Percentiles rank a stretch among this genome's conserved stretches.
Evolutionary conservation across 805 yeast species (phyloP).

Genomic region (Scheffersomyces spartinae): DNA sequence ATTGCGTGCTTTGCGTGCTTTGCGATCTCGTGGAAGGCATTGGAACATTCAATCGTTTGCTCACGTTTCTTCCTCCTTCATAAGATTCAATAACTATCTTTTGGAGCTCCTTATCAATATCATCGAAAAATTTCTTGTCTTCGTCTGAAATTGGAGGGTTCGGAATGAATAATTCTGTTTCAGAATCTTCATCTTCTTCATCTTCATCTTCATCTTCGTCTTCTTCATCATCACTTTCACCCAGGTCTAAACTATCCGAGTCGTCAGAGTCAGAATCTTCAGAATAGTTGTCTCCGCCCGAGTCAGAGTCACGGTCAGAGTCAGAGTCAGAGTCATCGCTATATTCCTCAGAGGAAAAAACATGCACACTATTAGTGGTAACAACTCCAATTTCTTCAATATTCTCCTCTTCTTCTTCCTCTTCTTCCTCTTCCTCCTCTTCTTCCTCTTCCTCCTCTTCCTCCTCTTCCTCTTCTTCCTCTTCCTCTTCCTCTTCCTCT

Average conservation of each 20-base stretch:
- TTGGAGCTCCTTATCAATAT: conserved; percentile 46
- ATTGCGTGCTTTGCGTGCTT: conserved; percentile 2
- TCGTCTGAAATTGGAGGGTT: conserved; percentile 14
- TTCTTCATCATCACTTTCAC: conserved; percentile 8
- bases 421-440: conserved; percentile 1
- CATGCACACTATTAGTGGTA: not conserved
- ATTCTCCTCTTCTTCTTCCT: conserved; percentile 7
- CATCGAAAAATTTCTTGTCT: conserved; percentile 35
- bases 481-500: conserved; percentile 6
- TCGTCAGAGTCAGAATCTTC: conserved; percentile 3
- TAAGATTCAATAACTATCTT: conserved; percentile 41
- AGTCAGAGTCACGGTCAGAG: conserved; percentile 7
- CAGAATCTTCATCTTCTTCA: conserved; percentile 13
- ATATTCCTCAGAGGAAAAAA: conserved; percentile 17
- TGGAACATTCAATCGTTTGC: conserved; percentile 15
- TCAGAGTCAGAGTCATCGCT: conserved; percentile 12
- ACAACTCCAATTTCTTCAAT: conserved; percentile 5
- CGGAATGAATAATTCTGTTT: conserved; percentile 4
- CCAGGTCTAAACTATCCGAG: not conserved
- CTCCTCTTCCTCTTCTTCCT: conserved; percentile 5
- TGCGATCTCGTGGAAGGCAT: conserved; percentile 9
- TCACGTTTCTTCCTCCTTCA: conserved; percentile 23
- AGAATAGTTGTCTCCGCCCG: conserved; percentile 8
- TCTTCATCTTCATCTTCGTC: conserved; percentile 10
- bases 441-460: conserved; percentile 3